Evolutionary conservation across 768 basidiomycete species (phyloP), one percentile per base, ranked within the genome.

Genomic region (Vararia minispora): DNA sequence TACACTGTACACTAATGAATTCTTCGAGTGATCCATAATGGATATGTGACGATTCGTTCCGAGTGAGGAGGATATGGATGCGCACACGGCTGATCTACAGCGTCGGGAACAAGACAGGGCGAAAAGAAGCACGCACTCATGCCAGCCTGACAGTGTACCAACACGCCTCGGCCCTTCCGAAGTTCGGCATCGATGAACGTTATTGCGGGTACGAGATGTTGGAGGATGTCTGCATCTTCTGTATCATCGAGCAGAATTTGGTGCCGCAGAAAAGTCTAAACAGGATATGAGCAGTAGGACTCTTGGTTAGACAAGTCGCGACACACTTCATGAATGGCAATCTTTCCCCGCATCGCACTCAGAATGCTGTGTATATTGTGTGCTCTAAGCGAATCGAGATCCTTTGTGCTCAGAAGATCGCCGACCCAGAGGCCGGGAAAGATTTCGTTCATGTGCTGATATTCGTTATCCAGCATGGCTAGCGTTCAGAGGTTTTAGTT

Each of bases 81-180:
- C n/a, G n/a, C n/a, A n/a, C n/a, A n/a, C n/a, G n/a, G n/a, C n/a
- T n/a, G n/a, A n/a, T 17, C 4, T 18, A 23, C 17, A n/a, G 30
- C 16, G 13, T 24, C 37, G n/a, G 3, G 27, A 21, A 34, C 26
- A 5, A 16, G 27, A 7, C 13, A 35, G 28, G 16, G 18, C 17
- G 34, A 9, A 41, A 2, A 45, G 4, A n/a, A 13, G 16, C 17
- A 71, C 83, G 55, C 58, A 87, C 86, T 88, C 58, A 88, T 68
- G 18, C 91, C 91, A 17, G 86, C 88, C 41, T 86, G 80, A 53
- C 91, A 94, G 58, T 95, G 91, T 0, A 95, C 84, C 14, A 94
- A 62, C 2, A 97, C 80, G 1, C 81, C 80, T 22, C 78, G 63
- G 0, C 72, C 76, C 50, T 81, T 83, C 54, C 78, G 71, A 3